These are phyloP conservation scores for Cyclotella baltica DNA, from an alignment of 108 stramenopile genomes.

Conservation along the genomic window DNA sequence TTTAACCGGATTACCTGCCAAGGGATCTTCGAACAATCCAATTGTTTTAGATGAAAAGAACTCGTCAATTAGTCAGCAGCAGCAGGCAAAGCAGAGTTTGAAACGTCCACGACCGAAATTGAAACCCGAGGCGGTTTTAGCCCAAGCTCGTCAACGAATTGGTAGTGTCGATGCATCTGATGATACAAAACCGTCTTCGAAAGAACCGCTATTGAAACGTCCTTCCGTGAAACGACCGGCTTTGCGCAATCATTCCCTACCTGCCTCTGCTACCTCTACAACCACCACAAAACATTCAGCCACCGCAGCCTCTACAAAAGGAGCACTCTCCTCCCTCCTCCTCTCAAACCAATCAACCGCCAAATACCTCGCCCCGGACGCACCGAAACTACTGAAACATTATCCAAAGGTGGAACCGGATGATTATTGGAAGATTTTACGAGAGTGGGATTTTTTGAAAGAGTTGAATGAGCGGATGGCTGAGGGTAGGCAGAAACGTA, in stretches of 20 bases:
- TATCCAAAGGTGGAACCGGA: conserved; percentile 45
- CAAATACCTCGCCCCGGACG: conserved; percentile 42
- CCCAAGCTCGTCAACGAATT: conserved; percentile 29
- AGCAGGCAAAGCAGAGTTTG: neutral
- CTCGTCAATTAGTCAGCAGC: neutral
- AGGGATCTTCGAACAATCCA: neutral
- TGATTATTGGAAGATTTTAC: conserved; percentile 81
- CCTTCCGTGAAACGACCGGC: conserved; percentile 17
- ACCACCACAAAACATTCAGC: neutral
- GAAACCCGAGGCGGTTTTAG: conserved; percentile 16
- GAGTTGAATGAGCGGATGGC: conserved; percentile 50
- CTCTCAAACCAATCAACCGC: conserved; percentile 44
- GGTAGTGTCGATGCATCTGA: neutral
- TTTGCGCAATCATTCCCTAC: neutral
- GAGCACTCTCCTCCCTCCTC: conserved; percentile 42
- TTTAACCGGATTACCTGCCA: neutral
- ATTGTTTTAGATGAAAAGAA: neutral
- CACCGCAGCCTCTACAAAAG: neutral
- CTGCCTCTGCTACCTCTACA: neutral
- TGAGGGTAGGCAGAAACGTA: conserved; percentile 2
- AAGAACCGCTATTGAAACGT: neutral
- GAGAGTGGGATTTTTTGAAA: conserved; percentile 81
- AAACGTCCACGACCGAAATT: neutral
- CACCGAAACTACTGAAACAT: conserved; percentile 46
- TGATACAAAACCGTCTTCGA: neutral